These are phyloP conservation scores for Trifolium dubium DNA, from an alignment of 306 rosid genomes.

Conservation along the genomic window DNA sequence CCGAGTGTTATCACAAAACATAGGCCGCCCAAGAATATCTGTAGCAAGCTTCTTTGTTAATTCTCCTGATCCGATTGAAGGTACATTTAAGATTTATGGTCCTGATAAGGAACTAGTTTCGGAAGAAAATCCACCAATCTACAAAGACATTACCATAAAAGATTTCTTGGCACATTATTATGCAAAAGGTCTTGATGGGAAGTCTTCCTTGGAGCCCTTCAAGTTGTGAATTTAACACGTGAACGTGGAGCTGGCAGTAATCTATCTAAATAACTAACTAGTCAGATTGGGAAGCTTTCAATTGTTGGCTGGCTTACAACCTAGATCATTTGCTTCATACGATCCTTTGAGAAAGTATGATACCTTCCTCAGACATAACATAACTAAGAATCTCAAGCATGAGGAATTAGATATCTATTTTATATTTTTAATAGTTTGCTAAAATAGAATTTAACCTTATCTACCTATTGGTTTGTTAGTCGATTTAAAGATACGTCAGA, in stretches of 20 bases:
- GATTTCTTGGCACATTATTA: conserved; percentile 32
- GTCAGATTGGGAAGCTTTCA: too few relatives aligned
- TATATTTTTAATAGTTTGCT: too few relatives aligned
- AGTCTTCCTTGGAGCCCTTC: conserved; percentile 44
- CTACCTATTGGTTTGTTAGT: too few relatives aligned
- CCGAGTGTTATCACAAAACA: not conserved
- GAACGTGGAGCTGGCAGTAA: not conserved
- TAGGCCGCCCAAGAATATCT: conserved; percentile 23
- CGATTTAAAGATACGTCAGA: too few relatives aligned
- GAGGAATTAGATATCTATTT: too few relatives aligned
- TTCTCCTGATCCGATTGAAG: not conserved
- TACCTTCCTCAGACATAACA: too few relatives aligned
- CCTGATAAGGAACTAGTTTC: conserved; percentile 64
- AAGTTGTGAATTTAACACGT: conserved; percentile 37
- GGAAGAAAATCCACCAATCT: conserved; percentile 55
- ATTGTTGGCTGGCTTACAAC: too few relatives aligned
- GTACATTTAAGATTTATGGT: conserved; percentile 43
- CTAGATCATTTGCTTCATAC: too few relatives aligned
- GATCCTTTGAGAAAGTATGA: too few relatives aligned
- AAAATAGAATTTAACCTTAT: too few relatives aligned
- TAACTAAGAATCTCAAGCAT: too few relatives aligned
- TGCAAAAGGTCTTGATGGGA: conserved; percentile 50
- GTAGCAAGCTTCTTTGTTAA: conserved; percentile 49
- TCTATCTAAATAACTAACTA: not conserved
- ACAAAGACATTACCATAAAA: conserved; percentile 37